These are phyloP conservation scores for Kwoniella sp. DNA, from an alignment of 768 basidiomycete species.

Conservation along the genomic window DNA sequence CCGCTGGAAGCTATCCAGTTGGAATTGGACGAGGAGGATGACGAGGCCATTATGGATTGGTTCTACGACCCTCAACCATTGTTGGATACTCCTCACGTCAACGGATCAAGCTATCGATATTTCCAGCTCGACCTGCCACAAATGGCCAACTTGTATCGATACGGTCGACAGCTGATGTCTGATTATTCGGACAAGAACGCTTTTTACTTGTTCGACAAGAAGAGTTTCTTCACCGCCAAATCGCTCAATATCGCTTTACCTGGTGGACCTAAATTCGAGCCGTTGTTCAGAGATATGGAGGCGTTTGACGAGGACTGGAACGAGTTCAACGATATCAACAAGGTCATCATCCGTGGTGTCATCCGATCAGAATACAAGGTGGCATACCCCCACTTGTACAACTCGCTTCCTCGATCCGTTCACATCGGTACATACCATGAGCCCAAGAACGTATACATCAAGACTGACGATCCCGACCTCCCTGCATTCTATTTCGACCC, in stretches of 20 bases:
- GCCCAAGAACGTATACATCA: slow-evolving; percentile 97
- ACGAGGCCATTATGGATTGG: slow-evolving; percentile 89
- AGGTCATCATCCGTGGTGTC: slow-evolving; percentile 98
- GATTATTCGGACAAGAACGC: slow-evolving; percentile 90
- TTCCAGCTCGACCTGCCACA: slow-evolving; percentile 91
- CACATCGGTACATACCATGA: slow-evolving; percentile 82
- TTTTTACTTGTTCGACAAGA: slow-evolving; percentile 94
- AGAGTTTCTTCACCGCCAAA: slow-evolving; percentile 96
- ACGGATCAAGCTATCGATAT: slow-evolving; percentile 87
- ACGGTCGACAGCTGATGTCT: slow-evolving; percentile 88
- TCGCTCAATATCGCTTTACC: slow-evolving; percentile 60
- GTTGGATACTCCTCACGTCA: slow-evolving; percentile 83
- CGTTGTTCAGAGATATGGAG: slow-evolving; percentile 92
- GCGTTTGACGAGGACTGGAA: slow-evolving; percentile 99
- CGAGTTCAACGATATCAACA: slow-evolving; percentile 99
- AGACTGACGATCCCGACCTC: slow-evolving; percentile 98
- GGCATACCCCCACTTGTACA: slow-evolving; percentile 97
- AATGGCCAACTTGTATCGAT: slow-evolving; percentile 94
- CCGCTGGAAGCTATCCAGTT: slow-evolving; percentile 97
- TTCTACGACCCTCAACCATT: slow-evolving; percentile 97
- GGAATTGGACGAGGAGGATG: slow-evolving; percentile 90
- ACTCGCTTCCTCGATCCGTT: slow-evolving; percentile 93
- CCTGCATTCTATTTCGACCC: slow-evolving; percentile 99
- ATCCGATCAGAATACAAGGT: slow-evolving; percentile 99
- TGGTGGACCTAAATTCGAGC: slow-evolving; percentile 98